These are phyloP conservation scores for Lodderomyces orthopsilosis DNA, from an alignment of 1,139 yeast genomes.

Conservation along the genomic window DNA sequence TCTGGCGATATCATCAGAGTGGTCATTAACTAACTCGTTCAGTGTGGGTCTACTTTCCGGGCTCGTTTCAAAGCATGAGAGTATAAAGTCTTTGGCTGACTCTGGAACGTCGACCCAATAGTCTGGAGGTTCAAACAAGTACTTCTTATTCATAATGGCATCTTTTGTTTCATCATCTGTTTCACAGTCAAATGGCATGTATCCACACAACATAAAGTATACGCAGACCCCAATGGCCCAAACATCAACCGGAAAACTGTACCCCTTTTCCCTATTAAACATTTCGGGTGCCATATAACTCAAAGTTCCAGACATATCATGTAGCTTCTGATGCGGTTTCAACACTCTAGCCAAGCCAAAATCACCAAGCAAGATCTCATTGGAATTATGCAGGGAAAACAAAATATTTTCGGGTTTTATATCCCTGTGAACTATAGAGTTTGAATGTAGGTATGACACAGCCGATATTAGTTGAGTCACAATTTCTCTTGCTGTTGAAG, in stretches of 20 bases:
- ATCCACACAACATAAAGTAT: constrained; percentile 71
- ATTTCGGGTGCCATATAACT: constrained; percentile 79
- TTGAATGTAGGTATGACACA: constrained; percentile 29
- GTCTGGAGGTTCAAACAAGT: constrained; percentile 57
- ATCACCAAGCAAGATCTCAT: constrained; percentile 60
- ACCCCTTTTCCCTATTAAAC: constrained; percentile 47
- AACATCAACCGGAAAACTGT: constrained; percentile 61
- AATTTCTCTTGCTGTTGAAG: constrained; percentile 49
- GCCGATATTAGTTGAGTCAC: constrained; percentile 28
- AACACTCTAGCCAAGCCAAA: constrained; percentile 58
- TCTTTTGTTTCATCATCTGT: constrained; percentile 65
- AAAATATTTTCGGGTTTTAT: constrained; percentile 42
- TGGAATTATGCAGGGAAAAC: constrained; percentile 23
- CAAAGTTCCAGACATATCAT: constrained; percentile 57
- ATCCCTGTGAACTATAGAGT: constrained; percentile 41
- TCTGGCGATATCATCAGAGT: not conserved
- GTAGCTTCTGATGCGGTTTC: constrained; percentile 23
- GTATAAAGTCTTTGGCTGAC: constrained; percentile 58
- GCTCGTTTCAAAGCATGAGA: constrained; percentile 43
- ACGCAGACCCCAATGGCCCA: constrained; percentile 80
- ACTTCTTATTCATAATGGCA: constrained; percentile 58
- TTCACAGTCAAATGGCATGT: constrained; percentile 79
- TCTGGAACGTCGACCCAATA: constrained; percentile 56
- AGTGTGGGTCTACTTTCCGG: not conserved
- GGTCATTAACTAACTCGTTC: not conserved